Conservation (phyloP, 2,329 filamentous ascomycete species). For the Neoarthrinium moseri region DNA sequence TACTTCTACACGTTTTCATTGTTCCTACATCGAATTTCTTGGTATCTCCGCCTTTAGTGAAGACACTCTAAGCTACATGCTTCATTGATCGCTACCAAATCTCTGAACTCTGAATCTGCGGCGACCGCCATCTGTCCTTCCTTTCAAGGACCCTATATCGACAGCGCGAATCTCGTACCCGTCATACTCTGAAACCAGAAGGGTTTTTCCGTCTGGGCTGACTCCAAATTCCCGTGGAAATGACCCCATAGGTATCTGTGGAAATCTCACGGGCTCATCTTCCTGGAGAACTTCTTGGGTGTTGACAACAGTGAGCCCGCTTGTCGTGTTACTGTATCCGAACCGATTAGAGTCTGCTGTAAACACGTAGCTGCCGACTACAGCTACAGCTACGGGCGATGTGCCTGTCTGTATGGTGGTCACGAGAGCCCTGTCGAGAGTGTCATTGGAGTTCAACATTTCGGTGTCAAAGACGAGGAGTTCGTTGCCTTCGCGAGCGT, state of each 20-base stretch:
- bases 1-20: too few species aligned
- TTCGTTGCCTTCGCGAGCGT: neutral
- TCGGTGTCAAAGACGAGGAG: slow-evolving; percentile 2
- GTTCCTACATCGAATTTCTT: too few species aligned
- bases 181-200: slow-evolving; percentile 3
- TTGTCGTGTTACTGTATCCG: neutral
- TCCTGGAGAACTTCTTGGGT: neutral
- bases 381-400: neutral
- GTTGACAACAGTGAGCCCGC: neutral
- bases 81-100: too few species aligned
- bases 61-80: too few species aligned
- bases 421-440: neutral
- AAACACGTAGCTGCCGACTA: neutral
- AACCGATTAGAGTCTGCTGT: slow-evolving; percentile 6
- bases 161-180: neutral
- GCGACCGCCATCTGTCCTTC: too few species aligned
- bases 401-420: slow-evolving; percentile 2
- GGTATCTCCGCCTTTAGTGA: too few species aligned
- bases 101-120: too few species aligned
- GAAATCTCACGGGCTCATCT: neutral
- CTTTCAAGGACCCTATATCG: neutral
- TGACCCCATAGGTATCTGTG: neutral
- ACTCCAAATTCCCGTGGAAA: slow-evolving; percentile 3
- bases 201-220: slow-evolving; percentile 3
- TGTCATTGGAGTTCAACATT: neutral